Evolutionary conservation across 2,329 filamentous ascomycete genomes (phyloP).

Genomic region (Penicillium expansum): DNA sequence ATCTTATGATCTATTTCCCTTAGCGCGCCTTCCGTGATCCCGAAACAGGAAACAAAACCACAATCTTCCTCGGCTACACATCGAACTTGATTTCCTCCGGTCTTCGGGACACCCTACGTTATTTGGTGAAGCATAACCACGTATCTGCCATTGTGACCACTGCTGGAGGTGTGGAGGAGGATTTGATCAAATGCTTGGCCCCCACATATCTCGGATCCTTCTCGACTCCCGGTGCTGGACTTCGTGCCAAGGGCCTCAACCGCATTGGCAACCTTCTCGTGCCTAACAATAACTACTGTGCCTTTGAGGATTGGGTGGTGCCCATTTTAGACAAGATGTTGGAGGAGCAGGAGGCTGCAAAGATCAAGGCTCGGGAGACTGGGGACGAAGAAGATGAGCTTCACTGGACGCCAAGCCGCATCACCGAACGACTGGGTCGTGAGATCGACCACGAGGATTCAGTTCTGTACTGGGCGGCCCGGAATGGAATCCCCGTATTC

Average conservation of each 20-base stretch:
- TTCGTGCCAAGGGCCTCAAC: constrained; percentile 85
- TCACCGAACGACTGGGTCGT: constrained; percentile 84
- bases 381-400: constrained; percentile 61
- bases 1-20: constrained; percentile 18
- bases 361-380: constrained; percentile 49
- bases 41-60: constrained; percentile 74
- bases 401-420: constrained; percentile 89
- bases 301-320: constrained; percentile 96
- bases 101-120: constrained; percentile 84
- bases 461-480: constrained; percentile 96
- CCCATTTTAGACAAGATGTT: constrained; percentile 95
- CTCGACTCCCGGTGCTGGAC: constrained; percentile 67
- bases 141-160: constrained; percentile 93
- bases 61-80: constrained; percentile 96
- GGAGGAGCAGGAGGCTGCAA: constrained; percentile 82
- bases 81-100: constrained; percentile 97
- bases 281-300: constrained; percentile 95
- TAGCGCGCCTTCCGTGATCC: constrained; percentile 77
- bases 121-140: constrained; percentile 87
- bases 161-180: constrained; percentile 92
- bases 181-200: constrained; percentile 96
- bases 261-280: constrained; percentile 94
- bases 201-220: constrained; percentile 92
- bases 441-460: constrained; percentile 92
- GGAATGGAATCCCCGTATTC: constrained; percentile 95